Evolutionary conservation across 2,329 filamentous ascomycete genomes (phyloP).

Genomic region (Phaeosphaeria sp.): DNA sequence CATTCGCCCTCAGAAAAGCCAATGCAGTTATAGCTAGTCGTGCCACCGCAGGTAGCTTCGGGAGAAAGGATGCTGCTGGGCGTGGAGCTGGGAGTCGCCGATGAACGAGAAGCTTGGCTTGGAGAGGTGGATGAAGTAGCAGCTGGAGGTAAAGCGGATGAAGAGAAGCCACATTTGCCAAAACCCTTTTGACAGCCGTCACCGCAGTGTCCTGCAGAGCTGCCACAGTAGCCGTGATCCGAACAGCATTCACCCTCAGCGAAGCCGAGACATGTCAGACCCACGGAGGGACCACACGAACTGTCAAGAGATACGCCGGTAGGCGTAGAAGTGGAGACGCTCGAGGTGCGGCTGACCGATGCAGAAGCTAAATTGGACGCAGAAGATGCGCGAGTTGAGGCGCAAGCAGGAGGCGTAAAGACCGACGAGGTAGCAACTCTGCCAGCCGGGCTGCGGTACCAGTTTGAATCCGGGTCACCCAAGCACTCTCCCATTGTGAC

Average conservation of each 20-base stretch:
- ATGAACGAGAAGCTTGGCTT: neutral
- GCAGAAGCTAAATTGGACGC: constrained; percentile 8
- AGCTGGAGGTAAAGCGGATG: neutral
- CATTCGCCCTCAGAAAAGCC: constrained; percentile 49
- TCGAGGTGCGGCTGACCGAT: constrained; percentile 12
- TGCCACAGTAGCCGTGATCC: constrained; percentile 49
- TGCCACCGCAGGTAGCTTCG: neutral
- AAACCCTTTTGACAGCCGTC: constrained; percentile 35
- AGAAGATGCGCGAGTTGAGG: constrained; percentile 20
- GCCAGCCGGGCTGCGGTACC: constrained; percentile 50
- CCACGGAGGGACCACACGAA: constrained; percentile 25
- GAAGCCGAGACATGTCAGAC: constrained; percentile 32
- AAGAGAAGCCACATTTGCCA: constrained; percentile 23
- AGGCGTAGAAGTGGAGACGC: constrained; percentile 6
- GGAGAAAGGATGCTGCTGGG: neutral
- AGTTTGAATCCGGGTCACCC: constrained; percentile 52
- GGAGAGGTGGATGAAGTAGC: neutral
- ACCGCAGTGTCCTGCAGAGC: constrained; percentile 30
- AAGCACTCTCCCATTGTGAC: constrained; percentile 57
- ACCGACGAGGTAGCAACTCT: constrained; percentile 17
- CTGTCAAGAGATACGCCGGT: constrained; percentile 15
- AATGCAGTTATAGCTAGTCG: constrained; percentile 21
- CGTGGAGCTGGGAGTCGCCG: neutral
- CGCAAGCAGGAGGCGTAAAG: constrained; percentile 18
- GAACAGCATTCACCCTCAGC: constrained; percentile 54